Conservation (phyloP, 1,284 basidiomycete genomes). For the Fomitopsis palustris region DNA sequence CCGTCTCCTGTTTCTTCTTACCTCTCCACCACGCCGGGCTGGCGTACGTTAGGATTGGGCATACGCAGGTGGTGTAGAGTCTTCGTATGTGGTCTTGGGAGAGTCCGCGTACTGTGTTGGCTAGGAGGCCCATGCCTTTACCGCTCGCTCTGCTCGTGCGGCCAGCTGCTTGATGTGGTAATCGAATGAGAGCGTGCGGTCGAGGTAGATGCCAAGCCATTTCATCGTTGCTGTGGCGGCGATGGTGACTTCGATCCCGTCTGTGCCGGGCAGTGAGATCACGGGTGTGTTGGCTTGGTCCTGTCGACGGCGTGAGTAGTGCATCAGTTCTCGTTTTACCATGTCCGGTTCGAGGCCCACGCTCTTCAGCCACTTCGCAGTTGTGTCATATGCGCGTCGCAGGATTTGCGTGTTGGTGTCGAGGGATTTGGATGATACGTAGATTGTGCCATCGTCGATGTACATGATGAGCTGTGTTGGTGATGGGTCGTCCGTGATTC, state of each 20-base stretch:
- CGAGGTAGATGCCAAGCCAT: background rate
- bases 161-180: conserved; percentile 5
- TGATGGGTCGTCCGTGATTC: background rate
- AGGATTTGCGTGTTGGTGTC: background rate
- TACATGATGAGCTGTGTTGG: background rate
- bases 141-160: conserved; percentile 2
- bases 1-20: conserved; percentile 2
- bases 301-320: background rate
- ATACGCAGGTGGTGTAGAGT: conserved; percentile 10
- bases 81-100: conserved; percentile 4
- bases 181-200: too few species aligned
- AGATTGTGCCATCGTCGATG: background rate
- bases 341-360: background rate
- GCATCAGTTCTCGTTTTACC: background rate
- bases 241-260: background rate
- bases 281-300: background rate
- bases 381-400: background rate
- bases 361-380: background rate
- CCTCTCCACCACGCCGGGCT: conserved; percentile 1
- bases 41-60: conserved; percentile 8
- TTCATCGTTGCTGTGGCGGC: background rate
- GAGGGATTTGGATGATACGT: background rate
- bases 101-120: conserved; percentile 10
- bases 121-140: conserved; percentile 6
- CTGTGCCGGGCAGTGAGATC: background rate